phyloP scores from a whole-genome alignment of 2,329 filamentous ascomycete genomes.

The Aspergillus carbonarius region DNA sequence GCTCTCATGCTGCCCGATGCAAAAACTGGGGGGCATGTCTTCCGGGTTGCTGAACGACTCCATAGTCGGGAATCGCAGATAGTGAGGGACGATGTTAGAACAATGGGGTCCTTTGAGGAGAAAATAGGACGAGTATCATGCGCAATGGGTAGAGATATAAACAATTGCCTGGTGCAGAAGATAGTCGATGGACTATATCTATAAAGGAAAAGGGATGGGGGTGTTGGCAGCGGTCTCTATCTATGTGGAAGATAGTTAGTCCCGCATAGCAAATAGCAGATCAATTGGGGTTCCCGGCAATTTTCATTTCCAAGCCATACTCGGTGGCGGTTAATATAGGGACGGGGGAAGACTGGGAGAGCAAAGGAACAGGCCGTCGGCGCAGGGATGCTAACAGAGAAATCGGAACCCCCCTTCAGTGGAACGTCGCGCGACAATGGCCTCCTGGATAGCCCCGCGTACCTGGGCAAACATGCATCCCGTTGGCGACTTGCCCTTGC shows the following conservation, averaged over 20 bases:
- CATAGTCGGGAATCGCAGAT: constrained; percentile 26
- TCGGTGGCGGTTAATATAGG: background rate
- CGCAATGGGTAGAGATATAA: background rate
- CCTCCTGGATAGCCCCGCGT: background rate
- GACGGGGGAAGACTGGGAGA: background rate
- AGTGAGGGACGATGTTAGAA: background rate
- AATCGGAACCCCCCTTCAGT: background rate
- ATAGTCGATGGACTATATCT: background rate
- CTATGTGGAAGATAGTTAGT: background rate
- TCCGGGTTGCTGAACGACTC: constrained; percentile 33
- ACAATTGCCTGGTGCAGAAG: background rate
- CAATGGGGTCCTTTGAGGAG: background rate
- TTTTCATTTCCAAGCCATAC: background rate
- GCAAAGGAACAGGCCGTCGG: background rate
- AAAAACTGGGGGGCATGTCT: constrained; percentile 51
- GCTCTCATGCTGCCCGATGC: constrained; percentile 62
- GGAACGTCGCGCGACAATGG: background rate
- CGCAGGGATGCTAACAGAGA: background rate
- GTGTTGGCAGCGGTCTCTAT: background rate
- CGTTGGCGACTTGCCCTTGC: constrained; percentile 5
- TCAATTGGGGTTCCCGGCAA: constrained; percentile 1
- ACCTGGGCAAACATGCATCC: background rate
- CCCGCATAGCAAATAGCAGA: constrained; percentile 1
- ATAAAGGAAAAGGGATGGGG: background rate
- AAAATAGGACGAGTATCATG: background rate